Base-by-base conservation (phyloP, 1,284 basidiomycete species). In the Rhizoctonia solani region DNA sequence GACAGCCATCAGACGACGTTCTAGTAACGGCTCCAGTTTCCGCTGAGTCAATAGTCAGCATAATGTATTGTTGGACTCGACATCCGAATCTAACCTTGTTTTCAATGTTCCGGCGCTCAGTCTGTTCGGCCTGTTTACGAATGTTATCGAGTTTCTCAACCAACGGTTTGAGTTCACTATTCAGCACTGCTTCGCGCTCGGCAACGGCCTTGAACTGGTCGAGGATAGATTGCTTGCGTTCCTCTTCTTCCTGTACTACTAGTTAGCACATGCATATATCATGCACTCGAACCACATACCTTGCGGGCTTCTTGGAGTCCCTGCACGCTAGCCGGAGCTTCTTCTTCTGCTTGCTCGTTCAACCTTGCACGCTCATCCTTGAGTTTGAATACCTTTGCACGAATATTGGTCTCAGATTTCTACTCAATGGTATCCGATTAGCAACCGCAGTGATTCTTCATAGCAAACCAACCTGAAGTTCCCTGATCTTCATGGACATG, bases 271-370 rank as follows among this genome's bases (percentile, higher is more conserved):
- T 23, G 65, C 46, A n/a, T 34, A n/a, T 21, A 52, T 49, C 9
- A 54, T 52, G 3, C 13, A 39, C 37, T 23, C 0, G 74, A 77
- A 16, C 65, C 85, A 86, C 75, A 73, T 81, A 84, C 74, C 46
- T 70, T 52, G 42, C 44, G 84, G 80, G 63, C 73, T 25, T 80
- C 82, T 69, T 90, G 82, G 23, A 94, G 79, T 4, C 83, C 85
- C 23, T 85, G 81, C 16, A 94, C 82, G 72, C 86, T 87, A 14
- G 84, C 85, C 1, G 93, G 90, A 72, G 89, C 79, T 32, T 89
- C 88, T 53, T 92, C 87, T 67, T 88, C 87, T 21, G 85, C 82
- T 71, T 90, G 87, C 25, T 85, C 80, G 68, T 83, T 80, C 9
- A 87, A 72, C 4, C 76, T 73, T n/a, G 75, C 72, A 32, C 82